Evolutionary conservation across 2,329 filamentous ascomycete species (phyloP), one percentile per base, ranked within the genome.

Genomic region (Epicoccum nigrum): DNA sequence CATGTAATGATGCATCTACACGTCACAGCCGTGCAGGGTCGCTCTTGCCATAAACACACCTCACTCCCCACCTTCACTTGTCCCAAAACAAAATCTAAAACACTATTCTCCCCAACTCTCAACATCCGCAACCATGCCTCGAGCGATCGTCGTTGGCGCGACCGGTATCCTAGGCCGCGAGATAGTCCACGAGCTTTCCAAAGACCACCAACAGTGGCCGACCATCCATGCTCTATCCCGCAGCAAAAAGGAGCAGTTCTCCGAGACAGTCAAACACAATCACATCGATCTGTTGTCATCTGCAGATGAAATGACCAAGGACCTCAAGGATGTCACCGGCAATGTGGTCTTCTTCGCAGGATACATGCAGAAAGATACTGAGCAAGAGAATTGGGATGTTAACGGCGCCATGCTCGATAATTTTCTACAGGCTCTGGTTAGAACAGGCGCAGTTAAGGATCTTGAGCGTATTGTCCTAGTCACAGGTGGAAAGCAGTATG

Each of bases 391-490:
- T 13, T 66, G 63, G 31, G 63, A 73, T 23, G 67, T 76, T 34
- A 78, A 78, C 40, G 74, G 77, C 12, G 68, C 64, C 27, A 77
- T 82, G 75, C 70, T 82, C 5, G 60, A 69, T 33, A 80, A 78
- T 62, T 81, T 82, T 64, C 68, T 82, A 17, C 46, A 66, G 1
- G 78, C 79, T 0, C 68, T 83, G 7, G 70, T 72, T 1, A 70
- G 74, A 13, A 78, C 74, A 1, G 76, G 75, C 0, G 74, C 74
- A 4, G 65, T 70, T 28, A 69, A 70, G 37, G 67, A 71, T 11
- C 58, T 82, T 37, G 79, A 80, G 56, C 73, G 76, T n/a, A 71
- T 83, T 48, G 63, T 82, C 17, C 69, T 83, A 8, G 77, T 79
- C 5, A 77, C 74, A 0, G 80, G 80, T 1, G 64, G 72, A 28